These are phyloP conservation scores for Paecilomyces dactylethromorphus DNA, from an alignment of 2,329 filamentous ascomycete genomes.

Conservation along the genomic window DNA sequence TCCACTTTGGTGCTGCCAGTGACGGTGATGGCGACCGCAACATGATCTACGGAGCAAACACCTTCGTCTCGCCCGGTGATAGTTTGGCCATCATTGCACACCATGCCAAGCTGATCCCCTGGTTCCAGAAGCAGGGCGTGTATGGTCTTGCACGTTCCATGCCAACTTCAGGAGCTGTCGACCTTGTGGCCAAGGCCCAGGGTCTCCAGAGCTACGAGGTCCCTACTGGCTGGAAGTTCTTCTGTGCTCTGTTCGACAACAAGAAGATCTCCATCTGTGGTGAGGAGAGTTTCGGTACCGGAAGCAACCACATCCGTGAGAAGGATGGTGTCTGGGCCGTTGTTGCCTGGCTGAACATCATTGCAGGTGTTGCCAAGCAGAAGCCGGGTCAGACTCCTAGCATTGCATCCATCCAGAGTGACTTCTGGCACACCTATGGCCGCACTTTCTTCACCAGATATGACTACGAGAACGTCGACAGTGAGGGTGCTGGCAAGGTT, in stretches of 20 bases:
- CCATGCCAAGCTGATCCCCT: constrained; percentile 91
- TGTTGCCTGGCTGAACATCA: constrained; percentile 97
- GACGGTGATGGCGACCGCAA: constrained; percentile 98
- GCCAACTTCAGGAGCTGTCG: constrained; percentile 93
- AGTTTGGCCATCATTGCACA: constrained; percentile 97
- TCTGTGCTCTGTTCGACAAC: constrained; percentile 90
- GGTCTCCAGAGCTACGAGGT: constrained; percentile 91
- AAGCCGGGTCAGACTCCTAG: constrained; percentile 74
- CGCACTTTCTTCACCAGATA: constrained; percentile 99
- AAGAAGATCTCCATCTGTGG: constrained; percentile 97
- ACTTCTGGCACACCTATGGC: constrained; percentile 95
- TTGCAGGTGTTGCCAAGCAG: constrained; percentile 83
- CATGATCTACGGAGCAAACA: constrained; percentile 98
- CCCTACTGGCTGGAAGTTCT: constrained; percentile 98
- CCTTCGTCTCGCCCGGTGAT: constrained; percentile 95
- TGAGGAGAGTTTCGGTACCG: constrained; percentile 96
- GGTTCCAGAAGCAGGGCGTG: constrained; percentile 96
- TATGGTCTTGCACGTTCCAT: constrained; percentile 94
- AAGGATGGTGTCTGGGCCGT: constrained; percentile 98
- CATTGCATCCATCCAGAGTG: constrained; percentile 91
- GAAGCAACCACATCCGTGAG: constrained; percentile 97
- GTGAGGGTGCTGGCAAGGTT: constrained; percentile 83
- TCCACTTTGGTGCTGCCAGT: constrained; percentile 93
- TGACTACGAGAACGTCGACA: constrained; percentile 94
- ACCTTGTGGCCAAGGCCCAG: constrained; percentile 92